Evolutionary conservation across 2,329 filamentous ascomycete genomes (phyloP).

Genomic region (Apiospora arundinis): DNA sequence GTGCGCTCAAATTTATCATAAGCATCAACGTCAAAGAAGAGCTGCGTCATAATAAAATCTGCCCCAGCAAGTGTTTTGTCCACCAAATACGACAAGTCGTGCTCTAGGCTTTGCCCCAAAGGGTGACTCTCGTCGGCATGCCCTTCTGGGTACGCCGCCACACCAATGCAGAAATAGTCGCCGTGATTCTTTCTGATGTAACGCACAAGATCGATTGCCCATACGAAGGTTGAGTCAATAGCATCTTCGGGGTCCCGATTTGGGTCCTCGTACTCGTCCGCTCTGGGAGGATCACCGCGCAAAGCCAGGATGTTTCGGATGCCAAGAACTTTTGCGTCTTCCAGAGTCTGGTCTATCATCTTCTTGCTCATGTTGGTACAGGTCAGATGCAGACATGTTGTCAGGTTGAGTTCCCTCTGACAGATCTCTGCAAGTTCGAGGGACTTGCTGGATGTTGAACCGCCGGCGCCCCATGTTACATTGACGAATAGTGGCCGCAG

Average conservation of each 20-base stretch:
- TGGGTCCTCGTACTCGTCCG: slow-evolving; percentile 82
- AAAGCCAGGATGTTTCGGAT: slow-evolving; percentile 94
- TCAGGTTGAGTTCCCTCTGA: slow-evolving; percentile 88
- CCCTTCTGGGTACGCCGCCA: slow-evolving; percentile 93
- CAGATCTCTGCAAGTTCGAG: slow-evolving; percentile 95
- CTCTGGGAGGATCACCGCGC: slow-evolving; percentile 87
- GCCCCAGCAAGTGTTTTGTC: slow-evolving; percentile 92
- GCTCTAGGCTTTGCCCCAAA: slow-evolving; percentile 69
- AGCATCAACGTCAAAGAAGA: slow-evolving; percentile 90
- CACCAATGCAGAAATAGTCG: slow-evolving; percentile 95
- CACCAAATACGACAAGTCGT: slow-evolving; percentile 86
- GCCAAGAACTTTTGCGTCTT: slow-evolving; percentile 87
- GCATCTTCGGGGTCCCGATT: slow-evolving; percentile 62
- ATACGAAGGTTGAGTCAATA: slow-evolving; percentile 80
- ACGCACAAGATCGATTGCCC: slow-evolving; percentile 85
- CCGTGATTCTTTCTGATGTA: slow-evolving; percentile 88
- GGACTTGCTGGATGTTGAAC: slow-evolving; percentile 88
- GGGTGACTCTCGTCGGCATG: slow-evolving; percentile 92
- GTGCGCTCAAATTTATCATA: slow-evolving; percentile 81
- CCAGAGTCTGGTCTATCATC: slow-evolving; percentile 85
- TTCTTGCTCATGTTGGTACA: slow-evolving; percentile 96
- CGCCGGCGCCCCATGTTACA: slow-evolving; percentile 97
- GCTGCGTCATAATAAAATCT: slow-evolving; percentile 98
- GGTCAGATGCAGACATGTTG: slow-evolving; percentile 93
- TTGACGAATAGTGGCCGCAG: slow-evolving; percentile 94